A percentile compares a stretch with the other conserved stretches of the same genome.
phyloP scores from a whole-genome alignment of 2,329 filamentous ascomycete genomes.

The Waltergamsia citrina region DNA sequence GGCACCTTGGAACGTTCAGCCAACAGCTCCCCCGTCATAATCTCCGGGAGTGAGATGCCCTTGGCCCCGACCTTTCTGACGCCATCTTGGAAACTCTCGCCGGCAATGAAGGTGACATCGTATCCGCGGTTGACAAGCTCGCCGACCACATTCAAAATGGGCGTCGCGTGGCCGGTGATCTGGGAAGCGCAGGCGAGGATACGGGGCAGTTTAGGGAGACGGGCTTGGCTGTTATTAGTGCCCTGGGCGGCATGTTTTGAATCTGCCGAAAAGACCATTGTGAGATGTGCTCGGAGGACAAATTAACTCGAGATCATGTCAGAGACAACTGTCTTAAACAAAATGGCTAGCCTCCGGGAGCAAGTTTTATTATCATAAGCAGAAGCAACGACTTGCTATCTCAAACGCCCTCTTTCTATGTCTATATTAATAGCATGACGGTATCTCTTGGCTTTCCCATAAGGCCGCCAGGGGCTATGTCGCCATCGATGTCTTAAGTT shows the following conservation, averaged over 20 bases:
- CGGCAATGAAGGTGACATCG: slow-evolving; percentile 24
- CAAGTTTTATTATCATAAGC: too few relatives aligned
- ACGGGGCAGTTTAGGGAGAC: slow-evolving; percentile 7
- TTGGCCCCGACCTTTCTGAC: slow-evolving; percentile 22
- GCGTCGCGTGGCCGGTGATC: slow-evolving; percentile 10
- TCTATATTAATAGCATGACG: too few relatives aligned
- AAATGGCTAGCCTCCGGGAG: too few relatives aligned
- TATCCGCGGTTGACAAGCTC: slow-evolving; percentile 23
- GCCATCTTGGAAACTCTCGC: slow-evolving; percentile 14
- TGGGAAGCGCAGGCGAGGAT: slow-evolving; percentile 12
- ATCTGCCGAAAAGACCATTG: not conserved
- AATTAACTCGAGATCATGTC: too few relatives aligned
- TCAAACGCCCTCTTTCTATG: too few relatives aligned
- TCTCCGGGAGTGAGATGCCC: slow-evolving; percentile 11
- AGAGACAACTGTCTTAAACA: too few relatives aligned
- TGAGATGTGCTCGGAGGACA: too few relatives aligned
- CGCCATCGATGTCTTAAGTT: too few relatives aligned
- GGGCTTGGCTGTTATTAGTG: not conserved
- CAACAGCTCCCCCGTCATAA: not conserved
- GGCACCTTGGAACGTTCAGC: too few relatives aligned
- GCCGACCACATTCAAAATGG: slow-evolving; percentile 16
- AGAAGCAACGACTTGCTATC: too few relatives aligned
- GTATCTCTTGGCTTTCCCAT: too few relatives aligned
- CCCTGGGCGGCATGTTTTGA: not conserved
- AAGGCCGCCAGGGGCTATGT: too few relatives aligned